A percentile compares a stretch with the other conserved stretches of the same genome.
phyloP scores from a whole-genome alignment of 2,329 filamentous ascomycete genomes.

The Zymoseptoria crescenta region DNA sequence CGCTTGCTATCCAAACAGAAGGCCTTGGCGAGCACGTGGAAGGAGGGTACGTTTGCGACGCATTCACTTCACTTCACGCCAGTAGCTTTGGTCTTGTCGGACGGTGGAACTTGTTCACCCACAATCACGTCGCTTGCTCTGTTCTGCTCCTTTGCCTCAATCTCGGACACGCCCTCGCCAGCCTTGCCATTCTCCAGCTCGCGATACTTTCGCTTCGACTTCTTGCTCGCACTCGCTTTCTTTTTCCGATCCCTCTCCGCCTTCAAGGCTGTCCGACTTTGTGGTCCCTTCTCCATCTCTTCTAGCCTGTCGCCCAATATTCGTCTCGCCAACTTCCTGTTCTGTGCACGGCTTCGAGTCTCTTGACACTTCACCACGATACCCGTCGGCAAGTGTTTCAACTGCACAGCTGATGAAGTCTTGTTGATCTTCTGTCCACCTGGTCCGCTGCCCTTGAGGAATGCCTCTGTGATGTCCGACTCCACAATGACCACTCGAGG shows the following conservation, averaged over 20 bases:
- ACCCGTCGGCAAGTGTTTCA: slow-evolving; percentile 83
- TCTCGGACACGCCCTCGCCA: slow-evolving; percentile 8
- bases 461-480: slow-evolving; percentile 71
- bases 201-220: slow-evolving; percentile 71
- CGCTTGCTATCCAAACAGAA: neutral
- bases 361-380: slow-evolving; percentile 91
- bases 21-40: neutral
- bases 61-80: neutral
- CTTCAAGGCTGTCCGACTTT: slow-evolving; percentile 59
- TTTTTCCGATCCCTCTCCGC: slow-evolving; percentile 56
- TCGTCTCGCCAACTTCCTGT: slow-evolving; percentile 74
- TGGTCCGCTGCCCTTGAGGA: slow-evolving; percentile 84
- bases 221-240: slow-evolving; percentile 71
- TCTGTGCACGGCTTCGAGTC: slow-evolving; percentile 78
- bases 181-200: slow-evolving; percentile 48
- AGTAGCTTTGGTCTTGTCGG: neutral
- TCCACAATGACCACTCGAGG: slow-evolving; percentile 70
- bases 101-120: neutral
- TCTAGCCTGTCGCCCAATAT: slow-evolving; percentile 74
- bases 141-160: neutral
- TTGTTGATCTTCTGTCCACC: slow-evolving; percentile 99
- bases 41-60: neutral
- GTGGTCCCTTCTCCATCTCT: slow-evolving; percentile 60
- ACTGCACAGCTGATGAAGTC: slow-evolving; percentile 87
- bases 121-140: neutral